Conservation (phyloP, 768 basidiomycete genomes). For the Panellus pusillus region DNA sequence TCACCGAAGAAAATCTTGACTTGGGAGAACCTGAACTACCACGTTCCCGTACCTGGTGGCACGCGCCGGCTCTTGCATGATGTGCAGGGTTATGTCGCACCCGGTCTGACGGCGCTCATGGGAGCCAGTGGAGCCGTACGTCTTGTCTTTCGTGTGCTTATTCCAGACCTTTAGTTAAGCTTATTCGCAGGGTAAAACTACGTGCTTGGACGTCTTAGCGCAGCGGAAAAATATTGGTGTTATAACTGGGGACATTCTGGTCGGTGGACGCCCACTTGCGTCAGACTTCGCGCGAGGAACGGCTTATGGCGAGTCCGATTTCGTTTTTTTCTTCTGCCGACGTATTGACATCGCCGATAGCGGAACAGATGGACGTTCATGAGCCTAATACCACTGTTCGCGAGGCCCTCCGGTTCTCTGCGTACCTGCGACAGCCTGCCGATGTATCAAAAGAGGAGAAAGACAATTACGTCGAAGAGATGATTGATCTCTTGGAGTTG, state of each 20-base stretch:
- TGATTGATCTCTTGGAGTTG: slow-evolving; percentile 80
- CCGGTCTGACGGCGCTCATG: slow-evolving; percentile 89
- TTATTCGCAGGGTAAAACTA: slow-evolving; percentile 60
- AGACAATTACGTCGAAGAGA: slow-evolving; percentile 73
- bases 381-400: slow-evolving; percentile 81
- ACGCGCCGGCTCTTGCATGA: slow-evolving; percentile 66
- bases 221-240: slow-evolving; percentile 74
- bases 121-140: slow-evolving; percentile 74
- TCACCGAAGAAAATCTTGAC: slow-evolving; percentile 65
- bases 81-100: slow-evolving; percentile 78
- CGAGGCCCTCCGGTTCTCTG: slow-evolving; percentile 84
- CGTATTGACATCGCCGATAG: slow-evolving; percentile 31
- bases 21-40: slow-evolving; percentile 79
- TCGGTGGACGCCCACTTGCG: slow-evolving; percentile 63
- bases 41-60: slow-evolving; percentile 67
- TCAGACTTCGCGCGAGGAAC: slow-evolving; percentile 61
- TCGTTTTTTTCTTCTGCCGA: slow-evolving; percentile 25
- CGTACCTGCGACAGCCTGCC: slow-evolving; percentile 78
- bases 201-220: slow-evolving; percentile 71
- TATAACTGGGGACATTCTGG: slow-evolving; percentile 60
- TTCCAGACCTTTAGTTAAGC: background rate
- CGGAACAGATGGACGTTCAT: slow-evolving; percentile 86
- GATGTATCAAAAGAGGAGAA: slow-evolving; percentile 70
- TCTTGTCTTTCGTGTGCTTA: slow-evolving; percentile 10
- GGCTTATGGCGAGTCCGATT: slow-evolving; percentile 61